Evolutionary conservation across 225 moss, liverwort and hornwort species (phyloP), one percentile per base, ranked within the genome.

Genomic region (Sphagnum contortum): DNA sequence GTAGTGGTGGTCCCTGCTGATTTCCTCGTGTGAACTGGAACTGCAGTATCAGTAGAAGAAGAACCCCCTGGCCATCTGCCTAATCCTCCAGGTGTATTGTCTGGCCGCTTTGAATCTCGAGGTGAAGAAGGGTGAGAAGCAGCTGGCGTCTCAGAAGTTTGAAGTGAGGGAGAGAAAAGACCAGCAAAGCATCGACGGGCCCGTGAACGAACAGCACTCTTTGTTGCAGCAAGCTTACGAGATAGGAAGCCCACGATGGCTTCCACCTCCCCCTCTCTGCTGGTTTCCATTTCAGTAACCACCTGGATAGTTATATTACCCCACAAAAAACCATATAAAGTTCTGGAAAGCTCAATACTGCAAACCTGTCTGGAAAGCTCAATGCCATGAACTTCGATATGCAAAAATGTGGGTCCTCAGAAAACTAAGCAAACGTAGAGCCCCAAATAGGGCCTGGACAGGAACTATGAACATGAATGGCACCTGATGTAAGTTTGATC

Each of bases 101-200:
- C 85, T 67, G 78, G 64, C 57, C 85, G 81, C 70, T 74, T 85
- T 13, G 62, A 68, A 73, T 85, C 85, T 78, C 76, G 69, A 55
- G 93, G 85, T 61, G 87, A 90, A 50, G 89, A 76, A 68, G 91
- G 81, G 64, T 77, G 66, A 69, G 86, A 91, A 59, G 77, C 29
- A 29, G 29, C 74, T 74, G 74, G 86, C 57, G 67, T 48, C 63
- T 90, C 88, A 29, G 77, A 62, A 45, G 75, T 62, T 64, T 72
- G 76, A 14, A 63, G 66, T 63, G 70, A 61, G 47, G 63, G 70
- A 57, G 69, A 74, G 70, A 99, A 81, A n/a, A 99, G 70, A 70
- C 77, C 75, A 77, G 80, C 76, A 64, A 99, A 82, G 79, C 98
- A 99, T 61, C 84, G 83, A 45, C 87, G 98, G 48, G 93, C 93